These are phyloP conservation scores for Ophiostoma triangulosporum DNA, from an alignment of 2,329 filamentous ascomycete species.

Conservation along the genomic window DNA sequence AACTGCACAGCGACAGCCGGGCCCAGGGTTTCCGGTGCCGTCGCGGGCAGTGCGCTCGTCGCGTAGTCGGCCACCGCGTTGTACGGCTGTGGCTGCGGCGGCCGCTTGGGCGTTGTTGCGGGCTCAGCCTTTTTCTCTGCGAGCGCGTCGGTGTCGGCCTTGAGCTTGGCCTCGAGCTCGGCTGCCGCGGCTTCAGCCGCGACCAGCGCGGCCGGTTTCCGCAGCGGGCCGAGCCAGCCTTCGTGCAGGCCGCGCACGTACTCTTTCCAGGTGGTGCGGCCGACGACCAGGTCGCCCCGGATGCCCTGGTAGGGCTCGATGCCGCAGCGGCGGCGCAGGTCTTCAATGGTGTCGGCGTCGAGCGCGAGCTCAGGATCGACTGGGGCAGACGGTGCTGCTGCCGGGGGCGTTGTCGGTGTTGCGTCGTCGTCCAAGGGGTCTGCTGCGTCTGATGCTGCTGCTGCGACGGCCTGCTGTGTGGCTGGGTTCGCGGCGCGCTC, in stretches of 20 bases:
- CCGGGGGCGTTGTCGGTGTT: not conserved
- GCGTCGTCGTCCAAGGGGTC: not conserved
- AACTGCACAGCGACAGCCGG: conserved; percentile 62
- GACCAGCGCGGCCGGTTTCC: not conserved
- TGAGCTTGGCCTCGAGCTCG: not conserved
- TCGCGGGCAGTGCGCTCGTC: conserved; percentile 46
- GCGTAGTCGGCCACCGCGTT: conserved; percentile 62
- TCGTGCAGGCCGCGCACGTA: conserved; percentile 89
- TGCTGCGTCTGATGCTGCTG: not conserved
- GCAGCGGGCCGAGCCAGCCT: conserved; percentile 81
- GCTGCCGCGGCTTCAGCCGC: not conserved
- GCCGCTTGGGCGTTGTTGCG: conserved; percentile 36
- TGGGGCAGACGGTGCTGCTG: conserved; percentile 11
- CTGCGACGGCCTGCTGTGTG: not conserved
- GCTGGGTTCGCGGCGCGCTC: conserved; percentile 12
- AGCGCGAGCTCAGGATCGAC: conserved; percentile 29
- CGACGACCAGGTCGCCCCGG: conserved; percentile 76
- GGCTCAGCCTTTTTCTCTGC: conserved; percentile 18
- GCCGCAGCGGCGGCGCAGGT: conserved; percentile 50
- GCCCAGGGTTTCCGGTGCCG: conserved; percentile 56
- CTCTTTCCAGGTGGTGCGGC: conserved; percentile 92
- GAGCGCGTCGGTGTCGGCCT: not conserved
- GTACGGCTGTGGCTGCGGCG: conserved; percentile 56
- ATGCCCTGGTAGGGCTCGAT: conserved; percentile 60
- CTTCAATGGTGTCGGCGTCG: conserved; percentile 47